Conservation (phyloP, 2,329 filamentous ascomycete species). For the Rosellinia necatrix region DNA sequence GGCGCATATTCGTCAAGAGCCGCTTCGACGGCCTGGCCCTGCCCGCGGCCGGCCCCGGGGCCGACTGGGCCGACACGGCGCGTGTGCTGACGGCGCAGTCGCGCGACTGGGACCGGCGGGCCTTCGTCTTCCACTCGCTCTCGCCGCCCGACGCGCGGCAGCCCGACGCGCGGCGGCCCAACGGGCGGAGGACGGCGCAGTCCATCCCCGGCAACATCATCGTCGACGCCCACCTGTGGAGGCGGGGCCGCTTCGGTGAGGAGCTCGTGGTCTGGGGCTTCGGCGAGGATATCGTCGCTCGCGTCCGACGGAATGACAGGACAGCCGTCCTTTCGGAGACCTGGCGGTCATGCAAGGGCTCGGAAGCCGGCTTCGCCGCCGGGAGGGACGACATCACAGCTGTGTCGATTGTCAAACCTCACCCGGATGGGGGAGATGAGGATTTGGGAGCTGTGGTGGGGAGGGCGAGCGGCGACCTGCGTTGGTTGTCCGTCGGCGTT, state of each 20-base stretch:
- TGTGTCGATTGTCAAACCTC: slow-evolving; percentile 49
- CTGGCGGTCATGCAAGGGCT: slow-evolving; percentile 49
- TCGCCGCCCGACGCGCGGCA: slow-evolving; percentile 22
- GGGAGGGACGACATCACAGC: slow-evolving; percentile 57
- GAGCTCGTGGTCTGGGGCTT: slow-evolving; percentile 57
- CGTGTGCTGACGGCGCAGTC: slow-evolving; percentile 55
- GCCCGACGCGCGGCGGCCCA: slow-evolving; percentile 3
- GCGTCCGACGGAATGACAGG: slow-evolving; percentile 42
- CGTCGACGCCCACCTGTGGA: slow-evolving; percentile 50
- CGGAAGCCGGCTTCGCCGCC: slow-evolving; percentile 44
- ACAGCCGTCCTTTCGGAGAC: slow-evolving; percentile 22
- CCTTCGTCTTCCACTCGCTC: slow-evolving; percentile 46
- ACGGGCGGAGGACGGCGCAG: slow-evolving; percentile 34
- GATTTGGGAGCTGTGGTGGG: slow-evolving; percentile 49
- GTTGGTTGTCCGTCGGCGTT: slow-evolving; percentile 48
- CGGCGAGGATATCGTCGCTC: slow-evolving; percentile 55
- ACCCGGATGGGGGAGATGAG: slow-evolving; percentile 24
- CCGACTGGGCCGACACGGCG: slow-evolving; percentile 43
- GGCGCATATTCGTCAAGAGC: slow-evolving; percentile 54
- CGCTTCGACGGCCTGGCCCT: slow-evolving; percentile 50
- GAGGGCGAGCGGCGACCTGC: slow-evolving; percentile 55
- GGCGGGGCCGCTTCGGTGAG: slow-evolving; percentile 38
- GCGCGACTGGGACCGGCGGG: slow-evolving; percentile 57
- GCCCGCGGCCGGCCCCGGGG: slow-evolving; percentile 33
- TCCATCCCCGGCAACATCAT: slow-evolving; percentile 51